Conservation (phyloP, 1,284 basidiomycete genomes). For the Takashimella koratensis region DNA sequence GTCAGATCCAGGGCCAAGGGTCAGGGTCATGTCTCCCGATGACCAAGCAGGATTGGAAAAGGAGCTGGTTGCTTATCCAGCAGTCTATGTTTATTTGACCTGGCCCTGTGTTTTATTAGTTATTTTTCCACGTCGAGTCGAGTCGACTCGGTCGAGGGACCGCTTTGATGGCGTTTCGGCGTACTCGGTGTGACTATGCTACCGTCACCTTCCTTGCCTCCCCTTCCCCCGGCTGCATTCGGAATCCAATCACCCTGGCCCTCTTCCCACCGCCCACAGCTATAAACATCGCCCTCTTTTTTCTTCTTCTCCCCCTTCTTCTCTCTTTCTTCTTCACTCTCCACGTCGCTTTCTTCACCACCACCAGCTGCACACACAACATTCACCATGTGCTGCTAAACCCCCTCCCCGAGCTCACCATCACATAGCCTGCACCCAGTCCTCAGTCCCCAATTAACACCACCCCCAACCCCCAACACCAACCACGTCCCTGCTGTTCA, state of each 20-base stretch:
- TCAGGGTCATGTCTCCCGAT: neutral
- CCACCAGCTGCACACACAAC: neutral
- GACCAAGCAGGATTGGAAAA: neutral
- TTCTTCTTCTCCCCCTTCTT: neutral
- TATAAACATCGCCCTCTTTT: neutral
- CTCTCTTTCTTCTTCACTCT: neutral
- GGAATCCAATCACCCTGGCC: neutral
- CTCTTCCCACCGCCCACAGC: neutral
- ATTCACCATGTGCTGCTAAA: slow-evolving; percentile 1
- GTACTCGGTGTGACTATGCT: neutral
- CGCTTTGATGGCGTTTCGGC: neutral
- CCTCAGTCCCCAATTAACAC: no score
- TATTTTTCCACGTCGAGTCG: no score
- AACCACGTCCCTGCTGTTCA: neutral
- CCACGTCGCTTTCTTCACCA: neutral
- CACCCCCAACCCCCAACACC: neutral
- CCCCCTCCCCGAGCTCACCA: neutral
- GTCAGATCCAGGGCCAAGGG: neutral
- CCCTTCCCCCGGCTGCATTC: neutral
- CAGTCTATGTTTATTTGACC: no score
- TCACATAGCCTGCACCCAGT: neutral
- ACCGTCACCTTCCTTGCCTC: neutral
- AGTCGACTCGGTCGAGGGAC: neutral
- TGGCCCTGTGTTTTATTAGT: no score
- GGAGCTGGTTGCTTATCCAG: neutral